Evolutionary conservation across 306 rosid genomes (phyloP).

Genomic region (Castanea sativa): DNA sequence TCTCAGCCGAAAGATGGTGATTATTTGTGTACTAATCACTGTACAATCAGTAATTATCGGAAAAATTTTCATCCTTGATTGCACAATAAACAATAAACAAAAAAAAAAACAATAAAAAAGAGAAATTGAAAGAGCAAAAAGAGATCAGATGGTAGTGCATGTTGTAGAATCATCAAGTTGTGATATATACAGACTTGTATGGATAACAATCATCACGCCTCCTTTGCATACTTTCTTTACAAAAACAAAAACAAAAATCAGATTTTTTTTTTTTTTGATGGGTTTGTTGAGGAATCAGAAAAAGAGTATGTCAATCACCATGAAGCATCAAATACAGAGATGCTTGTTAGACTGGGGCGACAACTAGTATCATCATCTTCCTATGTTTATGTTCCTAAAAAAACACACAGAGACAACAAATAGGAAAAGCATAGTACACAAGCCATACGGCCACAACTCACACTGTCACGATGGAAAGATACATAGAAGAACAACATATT

Average conservation of each 20-base stretch:
- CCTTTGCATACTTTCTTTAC: background rate
- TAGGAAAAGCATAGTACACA: no score
- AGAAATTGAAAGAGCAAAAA: background rate
- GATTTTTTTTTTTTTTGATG: no score
- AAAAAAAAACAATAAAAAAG: background rate
- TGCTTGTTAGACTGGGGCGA: constrained; percentile 9
- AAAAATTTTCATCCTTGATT: background rate
- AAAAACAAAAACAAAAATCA: background rate
- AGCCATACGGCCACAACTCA: no score
- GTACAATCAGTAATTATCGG: background rate
- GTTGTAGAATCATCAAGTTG: background rate
- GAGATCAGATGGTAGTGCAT: constrained; percentile 10
- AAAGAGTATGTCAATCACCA: background rate
- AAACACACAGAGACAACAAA: no score
- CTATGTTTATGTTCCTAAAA: no score
- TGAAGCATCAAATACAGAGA: constrained; percentile 1
- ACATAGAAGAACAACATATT: no score
- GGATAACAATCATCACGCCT: background rate
- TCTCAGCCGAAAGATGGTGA: background rate
- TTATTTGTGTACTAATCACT: background rate
- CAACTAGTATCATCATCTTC: background rate
- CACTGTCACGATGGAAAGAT: no score
- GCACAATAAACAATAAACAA: background rate
- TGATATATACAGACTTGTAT: background rate
- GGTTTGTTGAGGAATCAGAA: background rate